phyloP scores from a whole-genome alignment of 2,329 filamentous ascomycete genomes.

The Allantophomopsis lycopodina region DNA sequence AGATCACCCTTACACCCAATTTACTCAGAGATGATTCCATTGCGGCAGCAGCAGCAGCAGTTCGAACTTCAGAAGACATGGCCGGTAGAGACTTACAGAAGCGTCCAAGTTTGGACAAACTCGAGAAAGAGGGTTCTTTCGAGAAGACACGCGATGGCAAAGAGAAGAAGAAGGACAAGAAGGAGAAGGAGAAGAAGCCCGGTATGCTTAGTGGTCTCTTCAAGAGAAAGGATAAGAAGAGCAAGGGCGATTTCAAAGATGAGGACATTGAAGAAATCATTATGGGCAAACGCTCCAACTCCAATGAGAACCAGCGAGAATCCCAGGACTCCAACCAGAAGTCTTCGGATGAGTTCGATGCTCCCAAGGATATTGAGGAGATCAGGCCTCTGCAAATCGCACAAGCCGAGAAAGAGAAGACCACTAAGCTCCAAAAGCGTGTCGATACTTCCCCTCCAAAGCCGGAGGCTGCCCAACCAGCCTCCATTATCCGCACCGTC shows the following conservation, averaged over 20 bases:
- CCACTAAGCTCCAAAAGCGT: conserved; percentile 54
- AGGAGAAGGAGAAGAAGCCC: conserved; percentile 34
- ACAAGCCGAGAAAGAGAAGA: conserved; percentile 36
- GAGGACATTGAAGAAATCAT: conserved; percentile 25
- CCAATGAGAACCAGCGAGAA: conserved; percentile 22
- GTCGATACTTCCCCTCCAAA: conserved; percentile 13
- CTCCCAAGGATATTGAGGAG: background rate
- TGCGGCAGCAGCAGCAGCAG: conserved; percentile 19
- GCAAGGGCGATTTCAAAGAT: conserved; percentile 39
- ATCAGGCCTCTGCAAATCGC: conserved; percentile 3
- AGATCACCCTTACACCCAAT: conserved; percentile 92
- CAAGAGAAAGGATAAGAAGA: conserved; percentile 30
- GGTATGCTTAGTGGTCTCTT: conserved; percentile 52
- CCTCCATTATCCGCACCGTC: too few species aligned
- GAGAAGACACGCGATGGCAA: conserved; percentile 63
- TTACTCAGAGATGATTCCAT: conserved; percentile 68
- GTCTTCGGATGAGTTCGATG: conserved; percentile 12
- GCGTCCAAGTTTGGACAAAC: conserved; percentile 59
- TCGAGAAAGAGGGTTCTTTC: conserved; percentile 52
- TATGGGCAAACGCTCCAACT: conserved; percentile 17
- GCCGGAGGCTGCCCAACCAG: background rate
- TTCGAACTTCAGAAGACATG: conserved; percentile 24
- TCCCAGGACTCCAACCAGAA: too few species aligned
- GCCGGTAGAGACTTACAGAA: conserved; percentile 34
- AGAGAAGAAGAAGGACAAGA: conserved; percentile 50